Percentiles rank a stretch among this genome's conserved stretches.
These are phyloP conservation scores for Aurantiochytrium sp. DNA, from an alignment of 108 stramenopile species.

Conservation along the genomic window DNA sequence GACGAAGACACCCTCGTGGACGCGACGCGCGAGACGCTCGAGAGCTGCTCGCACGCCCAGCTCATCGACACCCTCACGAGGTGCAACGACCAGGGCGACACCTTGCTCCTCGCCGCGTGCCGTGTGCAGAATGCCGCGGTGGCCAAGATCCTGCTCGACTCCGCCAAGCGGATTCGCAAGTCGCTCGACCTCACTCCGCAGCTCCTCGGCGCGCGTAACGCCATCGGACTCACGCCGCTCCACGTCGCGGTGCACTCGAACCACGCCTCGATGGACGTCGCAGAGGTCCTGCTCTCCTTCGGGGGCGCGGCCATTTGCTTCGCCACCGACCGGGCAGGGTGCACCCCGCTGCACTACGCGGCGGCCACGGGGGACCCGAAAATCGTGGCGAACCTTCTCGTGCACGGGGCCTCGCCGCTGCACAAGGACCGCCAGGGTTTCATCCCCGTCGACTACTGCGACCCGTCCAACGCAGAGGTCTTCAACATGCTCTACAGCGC, in stretches of 20 bases:
- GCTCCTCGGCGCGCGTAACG: background rate
- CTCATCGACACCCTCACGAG: background rate
- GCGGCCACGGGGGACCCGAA: background rate
- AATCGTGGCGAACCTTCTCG: background rate
- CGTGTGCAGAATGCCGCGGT: background rate
- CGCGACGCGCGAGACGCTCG: background rate
- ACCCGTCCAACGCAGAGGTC: background rate
- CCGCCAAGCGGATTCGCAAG: background rate
- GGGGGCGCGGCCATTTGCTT: background rate
- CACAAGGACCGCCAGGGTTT: conserved; percentile 11
- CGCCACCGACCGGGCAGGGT: background rate
- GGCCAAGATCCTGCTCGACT: background rate
- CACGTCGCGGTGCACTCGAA: background rate
- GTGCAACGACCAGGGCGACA: conserved; percentile 1
- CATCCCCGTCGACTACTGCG: background rate
- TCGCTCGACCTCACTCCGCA: background rate
- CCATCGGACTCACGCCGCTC: conserved; percentile 1
- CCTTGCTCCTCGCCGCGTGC: background rate
- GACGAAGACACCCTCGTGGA: background rate
- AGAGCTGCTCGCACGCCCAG: background rate
- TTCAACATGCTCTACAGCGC: background rate
- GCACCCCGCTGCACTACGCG: conserved; percentile 21
- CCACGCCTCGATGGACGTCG: background rate
- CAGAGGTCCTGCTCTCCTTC: background rate
- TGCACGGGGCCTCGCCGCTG: background rate